Base-by-base conservation (phyloP, 208 protist species). In the Leishmania mexicana region DNA sequence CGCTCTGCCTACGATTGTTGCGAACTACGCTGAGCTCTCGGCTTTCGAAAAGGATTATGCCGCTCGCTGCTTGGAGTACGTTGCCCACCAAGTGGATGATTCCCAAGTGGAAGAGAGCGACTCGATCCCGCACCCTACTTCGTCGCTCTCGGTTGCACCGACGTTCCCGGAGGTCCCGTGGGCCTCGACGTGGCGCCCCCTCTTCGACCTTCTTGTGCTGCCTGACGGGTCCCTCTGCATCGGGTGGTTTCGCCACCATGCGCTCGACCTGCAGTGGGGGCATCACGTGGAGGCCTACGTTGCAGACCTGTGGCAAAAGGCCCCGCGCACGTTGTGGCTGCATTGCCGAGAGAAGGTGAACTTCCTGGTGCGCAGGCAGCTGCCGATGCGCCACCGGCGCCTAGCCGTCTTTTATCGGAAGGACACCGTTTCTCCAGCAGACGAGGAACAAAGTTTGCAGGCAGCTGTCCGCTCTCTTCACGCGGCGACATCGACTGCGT, bases 131-230 rank as follows among this genome's bases (percentile, higher is more conserved):
- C 31, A 76, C 28, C 2, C 47, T 38, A 38, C 71, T 1, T 35
- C 40, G 47, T 19, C 71, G 24, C 40, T 1, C 24, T 24, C n/a
- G 71, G 21, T 53, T 24, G 42, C 47, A 10, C 71, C 49, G 31
- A 76, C 49, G 73, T 1, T 15, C 28, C 35, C 3, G n/a, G 49
- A 40, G 17, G 53, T 5, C 35, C 49, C 8, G 21, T 47, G 21
- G 21, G 38, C 53, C 31, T n/a, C 47, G 31, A 42, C 76, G 60
- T 85, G 82, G 82, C 38, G 64, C 2, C 82, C 77, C 1, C 47
- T 85, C 40, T 80, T 79, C 45, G 82, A 85, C 42, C 11, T 81
- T 0, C 58, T 85, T 7, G 13, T 85, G 65, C 77, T 85, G 0
- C 82, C 82, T 1, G 75, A 79, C 38, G 82, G 78, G 40, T 42